Evolutionary conservation across 2,329 filamentous ascomycete species (phyloP).

Genomic region (Ceratocystis papillata): DNA sequence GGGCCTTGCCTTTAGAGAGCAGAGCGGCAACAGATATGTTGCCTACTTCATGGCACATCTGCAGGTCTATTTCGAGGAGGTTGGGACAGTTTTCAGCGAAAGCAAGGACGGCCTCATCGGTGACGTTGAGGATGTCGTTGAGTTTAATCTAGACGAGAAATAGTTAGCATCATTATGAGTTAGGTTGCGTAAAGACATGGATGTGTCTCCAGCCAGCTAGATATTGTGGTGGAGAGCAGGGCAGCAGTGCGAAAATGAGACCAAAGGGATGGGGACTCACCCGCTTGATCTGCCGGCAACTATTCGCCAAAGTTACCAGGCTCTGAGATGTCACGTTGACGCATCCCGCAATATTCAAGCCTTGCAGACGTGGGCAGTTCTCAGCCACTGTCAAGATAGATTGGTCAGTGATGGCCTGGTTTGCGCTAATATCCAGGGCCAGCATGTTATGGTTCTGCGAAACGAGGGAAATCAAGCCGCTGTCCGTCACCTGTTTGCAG

Average conservation of each 20-base stretch:
- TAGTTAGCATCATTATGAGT: conserved; percentile 49
- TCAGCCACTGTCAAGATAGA: conserved; percentile 68
- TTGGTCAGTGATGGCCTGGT: conserved; percentile 72
- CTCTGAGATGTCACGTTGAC: conserved; percentile 76
- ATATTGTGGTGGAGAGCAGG: background rate
- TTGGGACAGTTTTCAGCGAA: conserved; percentile 84
- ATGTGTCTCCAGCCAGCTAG: too few species aligned
- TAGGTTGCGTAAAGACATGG: background rate
- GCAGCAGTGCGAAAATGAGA: conserved; percentile 4
- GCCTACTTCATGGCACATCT: conserved; percentile 70
- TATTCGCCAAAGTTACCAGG: conserved; percentile 66
- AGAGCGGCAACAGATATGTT: conserved; percentile 76
- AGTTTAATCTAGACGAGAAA: conserved; percentile 65
- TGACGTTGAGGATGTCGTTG: conserved; percentile 79
- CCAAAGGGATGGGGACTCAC: conserved; percentile 40
- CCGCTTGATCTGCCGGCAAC: conserved; percentile 75
- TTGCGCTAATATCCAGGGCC: conserved; percentile 78
- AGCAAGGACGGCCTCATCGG: conserved; percentile 68
- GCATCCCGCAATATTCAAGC: conserved; percentile 84
- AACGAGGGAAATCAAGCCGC: conserved; percentile 68
- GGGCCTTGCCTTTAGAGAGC: conserved; percentile 62
- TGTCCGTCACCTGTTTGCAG: conserved; percentile 74
- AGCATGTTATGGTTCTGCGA: conserved; percentile 69
- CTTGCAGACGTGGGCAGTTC: conserved; percentile 76
- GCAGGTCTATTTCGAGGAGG: conserved; percentile 90